Conservation (phyloP, 148 eudicot species). For the Rhododendron williamsianum region DNA sequence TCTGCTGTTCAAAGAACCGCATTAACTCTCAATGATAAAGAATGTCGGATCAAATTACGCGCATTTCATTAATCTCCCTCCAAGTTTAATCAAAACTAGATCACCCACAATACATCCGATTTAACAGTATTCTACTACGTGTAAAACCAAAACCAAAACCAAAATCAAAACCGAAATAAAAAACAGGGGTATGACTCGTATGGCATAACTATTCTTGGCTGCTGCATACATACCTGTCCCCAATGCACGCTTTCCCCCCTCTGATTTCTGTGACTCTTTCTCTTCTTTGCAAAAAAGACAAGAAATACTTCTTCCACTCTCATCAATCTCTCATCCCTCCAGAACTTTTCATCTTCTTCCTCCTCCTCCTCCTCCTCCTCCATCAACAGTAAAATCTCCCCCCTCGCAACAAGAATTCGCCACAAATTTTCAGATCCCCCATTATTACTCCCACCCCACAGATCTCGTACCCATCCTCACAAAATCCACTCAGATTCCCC, state of each 20-base stretch:
- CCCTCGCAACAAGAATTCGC: not conserved
- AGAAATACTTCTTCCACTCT: not conserved
- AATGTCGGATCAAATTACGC: too few relatives aligned
- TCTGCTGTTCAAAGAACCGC: too few relatives aligned
- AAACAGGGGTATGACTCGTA: not conserved
- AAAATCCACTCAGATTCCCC: not conserved
- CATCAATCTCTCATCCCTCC: not conserved
- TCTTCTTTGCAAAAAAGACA: too few relatives aligned
- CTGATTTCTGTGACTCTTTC: not conserved
- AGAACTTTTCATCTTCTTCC: not conserved
- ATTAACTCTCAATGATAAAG: too few relatives aligned
- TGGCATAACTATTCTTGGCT: not conserved
- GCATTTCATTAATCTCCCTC: too few relatives aligned
- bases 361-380: not conserved
- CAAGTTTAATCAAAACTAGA: too few relatives aligned
- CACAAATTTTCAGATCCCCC: not conserved
- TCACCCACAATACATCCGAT: too few relatives aligned
- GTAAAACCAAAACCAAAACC: not conserved
- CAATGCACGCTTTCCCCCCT: conserved; percentile 8
- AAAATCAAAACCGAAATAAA: too few relatives aligned
- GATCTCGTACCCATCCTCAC: not conserved
- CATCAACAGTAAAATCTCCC: too few relatives aligned
- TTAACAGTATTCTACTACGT: not conserved
- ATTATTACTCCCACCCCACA: not conserved
- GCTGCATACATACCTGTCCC: conserved; percentile 17